phyloP scores from a whole-genome alignment of 176 grass and related monocot species.

The Eremochloa ophiuroides region DNA sequence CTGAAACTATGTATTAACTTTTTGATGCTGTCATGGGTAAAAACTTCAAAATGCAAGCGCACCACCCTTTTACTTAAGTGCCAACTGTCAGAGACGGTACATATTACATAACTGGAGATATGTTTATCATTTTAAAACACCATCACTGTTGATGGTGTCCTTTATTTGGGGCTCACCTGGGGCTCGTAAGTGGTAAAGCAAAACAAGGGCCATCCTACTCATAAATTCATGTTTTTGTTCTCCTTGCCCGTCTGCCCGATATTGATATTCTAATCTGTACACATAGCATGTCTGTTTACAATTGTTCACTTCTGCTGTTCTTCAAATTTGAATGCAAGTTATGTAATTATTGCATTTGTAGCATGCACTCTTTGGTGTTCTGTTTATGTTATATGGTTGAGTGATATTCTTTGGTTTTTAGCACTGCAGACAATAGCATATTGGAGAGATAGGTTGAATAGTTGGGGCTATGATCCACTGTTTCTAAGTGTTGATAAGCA shows the following conservation, averaged over 20 bases:
- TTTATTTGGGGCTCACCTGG: neutral
- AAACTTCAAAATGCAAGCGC: neutral
- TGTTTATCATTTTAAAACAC: neutral
- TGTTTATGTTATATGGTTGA: neutral
- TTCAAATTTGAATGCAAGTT: neutral
- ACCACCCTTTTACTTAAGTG: neutral
- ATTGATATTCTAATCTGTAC: neutral
- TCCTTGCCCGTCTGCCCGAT: neutral
- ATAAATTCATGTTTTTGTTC: neutral
- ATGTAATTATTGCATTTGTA: neutral
- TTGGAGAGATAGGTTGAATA: constrained; percentile 74
- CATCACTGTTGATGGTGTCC: neutral
- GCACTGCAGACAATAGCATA: constrained; percentile 48
- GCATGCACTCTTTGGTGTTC: neutral
- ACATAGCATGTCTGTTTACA: constrained; percentile 1
- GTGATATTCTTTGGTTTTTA: neutral
- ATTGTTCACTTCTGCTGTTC: neutral
- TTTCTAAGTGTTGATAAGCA: constrained; percentile 73
- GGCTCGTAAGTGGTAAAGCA: neutral
- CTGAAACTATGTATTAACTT: neutral
- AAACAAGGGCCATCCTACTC: neutral
- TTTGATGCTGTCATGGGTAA: neutral
- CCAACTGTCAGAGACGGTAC: neutral
- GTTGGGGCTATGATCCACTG: constrained; percentile 84
- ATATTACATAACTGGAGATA: neutral